Percentiles rank a stretch among this genome's conserved stretches.
phyloP scores from a whole-genome alignment of 805 yeast genomes.

The Nakazawaea wyomingensis region DNA sequence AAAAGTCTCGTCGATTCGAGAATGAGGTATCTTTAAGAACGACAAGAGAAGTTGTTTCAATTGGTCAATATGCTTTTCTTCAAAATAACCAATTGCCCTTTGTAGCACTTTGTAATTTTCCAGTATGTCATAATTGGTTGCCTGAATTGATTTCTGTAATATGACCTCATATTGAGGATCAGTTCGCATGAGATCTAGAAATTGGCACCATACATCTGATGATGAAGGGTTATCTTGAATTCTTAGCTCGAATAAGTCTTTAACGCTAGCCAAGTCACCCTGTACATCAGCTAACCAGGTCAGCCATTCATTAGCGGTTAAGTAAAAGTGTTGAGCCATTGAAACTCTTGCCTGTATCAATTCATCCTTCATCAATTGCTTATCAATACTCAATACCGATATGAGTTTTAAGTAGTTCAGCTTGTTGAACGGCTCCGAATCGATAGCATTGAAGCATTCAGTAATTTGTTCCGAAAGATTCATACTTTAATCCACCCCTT shows the following conservation, averaged over 20 bases:
- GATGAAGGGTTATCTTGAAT: neutral
- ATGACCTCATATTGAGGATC: slow-evolving; percentile 2
- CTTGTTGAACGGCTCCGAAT: neutral
- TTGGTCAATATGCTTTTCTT: neutral
- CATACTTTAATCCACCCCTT: too few relatives aligned
- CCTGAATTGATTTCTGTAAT: slow-evolving; percentile 20
- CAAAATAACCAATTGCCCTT: slow-evolving; percentile 11
- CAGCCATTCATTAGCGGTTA: slow-evolving; percentile 6
- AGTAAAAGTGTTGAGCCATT: slow-evolving; percentile 3
- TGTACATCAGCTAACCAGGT: neutral
- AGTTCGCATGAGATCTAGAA: neutral
- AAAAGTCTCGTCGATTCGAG: slow-evolving; percentile 33
- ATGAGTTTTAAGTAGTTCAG: neutral
- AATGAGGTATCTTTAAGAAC: slow-evolving; percentile 37
- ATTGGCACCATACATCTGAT: slow-evolving; percentile 4
- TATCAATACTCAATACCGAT: neutral
- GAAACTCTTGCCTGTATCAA: neutral
- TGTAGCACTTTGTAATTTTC: slow-evolving; percentile 22
- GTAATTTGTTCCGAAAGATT: neutral
- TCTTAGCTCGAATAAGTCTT: neutral
- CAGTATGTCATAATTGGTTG: slow-evolving; percentile 24
- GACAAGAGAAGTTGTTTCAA: slow-evolving; percentile 21
- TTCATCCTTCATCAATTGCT: slow-evolving; percentile 2
- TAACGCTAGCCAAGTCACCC: neutral
- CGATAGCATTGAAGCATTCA: neutral